Percentiles rank a stretch among this genome's conserved stretches.
Conservation (phyloP, 805 yeast species). For the Candida silvicultrix region DNA sequence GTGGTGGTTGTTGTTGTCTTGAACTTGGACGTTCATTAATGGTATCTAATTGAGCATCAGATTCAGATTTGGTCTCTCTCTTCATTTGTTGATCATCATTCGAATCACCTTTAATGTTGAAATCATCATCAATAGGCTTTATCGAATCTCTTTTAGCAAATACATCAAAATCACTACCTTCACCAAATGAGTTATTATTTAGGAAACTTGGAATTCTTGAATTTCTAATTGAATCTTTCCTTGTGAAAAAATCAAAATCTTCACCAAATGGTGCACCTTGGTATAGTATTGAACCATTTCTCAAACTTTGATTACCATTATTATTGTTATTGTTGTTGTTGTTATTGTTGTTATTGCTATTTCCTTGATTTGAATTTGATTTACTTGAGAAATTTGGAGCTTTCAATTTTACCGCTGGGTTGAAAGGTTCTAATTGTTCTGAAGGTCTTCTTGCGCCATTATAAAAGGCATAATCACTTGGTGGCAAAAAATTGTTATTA, state of each 20-base stretch:
- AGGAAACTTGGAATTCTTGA: constrained; percentile 22
- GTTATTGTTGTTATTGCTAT: not conserved
- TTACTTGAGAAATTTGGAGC: constrained; percentile 19
- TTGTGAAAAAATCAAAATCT: constrained; percentile 20
- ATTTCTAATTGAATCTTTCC: constrained; percentile 19
- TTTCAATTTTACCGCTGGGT: constrained; percentile 27
- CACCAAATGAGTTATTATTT: constrained; percentile 14
- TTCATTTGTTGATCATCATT: constrained; percentile 4
- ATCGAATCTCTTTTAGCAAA: constrained; percentile 23
- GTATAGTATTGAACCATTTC: not conserved
- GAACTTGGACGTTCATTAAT: constrained; percentile 2
- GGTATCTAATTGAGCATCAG: constrained; percentile 10
- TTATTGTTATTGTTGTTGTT: not conserved
- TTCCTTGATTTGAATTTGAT: not conserved
- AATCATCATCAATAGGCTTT: constrained; percentile 11
- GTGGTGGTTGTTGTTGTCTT: not conserved
- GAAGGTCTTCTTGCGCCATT: constrained; percentile 34
- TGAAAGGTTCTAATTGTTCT: constrained; percentile 44
- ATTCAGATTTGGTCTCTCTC: constrained; percentile 18
- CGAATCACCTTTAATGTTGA: constrained; percentile 7
- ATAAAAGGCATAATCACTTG: constrained; percentile 20
- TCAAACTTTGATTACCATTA: not conserved
- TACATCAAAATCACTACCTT: constrained; percentile 20
- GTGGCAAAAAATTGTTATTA: constrained; percentile 7
- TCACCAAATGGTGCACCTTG: constrained; percentile 12